phyloP scores from a whole-genome alignment of 495 filamentous ascomycete species.

The Penicillium longicatenatum region DNA sequence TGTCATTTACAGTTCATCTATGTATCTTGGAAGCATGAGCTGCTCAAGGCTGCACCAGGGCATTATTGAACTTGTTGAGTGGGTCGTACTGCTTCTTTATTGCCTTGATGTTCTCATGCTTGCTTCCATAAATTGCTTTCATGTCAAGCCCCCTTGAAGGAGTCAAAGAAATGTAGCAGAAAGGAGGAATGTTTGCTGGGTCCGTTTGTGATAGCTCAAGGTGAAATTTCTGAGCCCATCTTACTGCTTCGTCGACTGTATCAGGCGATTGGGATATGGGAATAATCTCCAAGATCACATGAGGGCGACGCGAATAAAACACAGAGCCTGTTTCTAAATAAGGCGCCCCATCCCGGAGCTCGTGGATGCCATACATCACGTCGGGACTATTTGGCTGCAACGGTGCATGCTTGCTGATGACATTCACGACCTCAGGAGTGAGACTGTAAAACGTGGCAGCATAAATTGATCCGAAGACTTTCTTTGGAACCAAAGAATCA shows the following conservation, averaged over 20 bases:
- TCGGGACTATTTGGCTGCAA: slow-evolving; percentile 11
- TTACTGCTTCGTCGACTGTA: background rate
- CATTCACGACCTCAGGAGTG: slow-evolving; percentile 18
- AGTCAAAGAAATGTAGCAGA: slow-evolving; percentile 15
- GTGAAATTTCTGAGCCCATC: slow-evolving; percentile 14
- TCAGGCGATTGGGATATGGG: slow-evolving; percentile 8
- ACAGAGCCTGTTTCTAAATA: background rate
- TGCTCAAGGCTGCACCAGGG: slow-evolving; percentile 9
- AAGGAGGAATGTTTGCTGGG: slow-evolving; percentile 6
- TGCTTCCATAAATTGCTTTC: slow-evolving; percentile 9
- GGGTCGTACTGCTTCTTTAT: slow-evolving; percentile 19
- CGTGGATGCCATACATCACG: slow-evolving; percentile 15
- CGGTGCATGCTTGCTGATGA: slow-evolving; percentile 10
- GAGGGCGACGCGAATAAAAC: slow-evolving; percentile 9
- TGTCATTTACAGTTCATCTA: too few relatives aligned
- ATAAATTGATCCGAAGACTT: slow-evolving; percentile 9
- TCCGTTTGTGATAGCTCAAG: slow-evolving; percentile 16
- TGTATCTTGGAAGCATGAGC: too few relatives aligned
- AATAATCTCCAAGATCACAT: slow-evolving; percentile 19
- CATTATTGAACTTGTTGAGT: slow-evolving; percentile 14
- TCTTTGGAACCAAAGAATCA: slow-evolving; percentile 2
- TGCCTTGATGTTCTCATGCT: slow-evolving; percentile 8
- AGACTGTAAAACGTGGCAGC: slow-evolving; percentile 5
- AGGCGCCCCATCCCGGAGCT: slow-evolving; percentile 13
- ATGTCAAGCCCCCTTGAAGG: slow-evolving; percentile 4